Conservation (phyloP, 2,329 filamentous ascomycete species). For the Botrytis medusae region DNA sequence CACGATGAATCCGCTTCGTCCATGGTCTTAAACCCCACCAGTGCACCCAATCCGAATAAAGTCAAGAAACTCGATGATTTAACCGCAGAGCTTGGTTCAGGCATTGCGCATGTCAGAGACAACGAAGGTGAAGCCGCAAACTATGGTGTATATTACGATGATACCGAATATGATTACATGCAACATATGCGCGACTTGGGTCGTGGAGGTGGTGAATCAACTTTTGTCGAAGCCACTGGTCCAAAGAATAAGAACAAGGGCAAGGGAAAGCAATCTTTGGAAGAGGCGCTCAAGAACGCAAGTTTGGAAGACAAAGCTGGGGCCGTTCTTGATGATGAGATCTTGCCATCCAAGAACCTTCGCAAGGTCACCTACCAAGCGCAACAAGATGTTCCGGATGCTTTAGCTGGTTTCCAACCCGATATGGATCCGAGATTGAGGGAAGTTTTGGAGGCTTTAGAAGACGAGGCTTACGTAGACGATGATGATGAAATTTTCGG, state of each 20-base stretch:
- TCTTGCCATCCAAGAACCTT: slow-evolving; percentile 78
- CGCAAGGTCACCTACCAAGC: slow-evolving; percentile 80
- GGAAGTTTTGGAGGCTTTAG: slow-evolving; percentile 88
- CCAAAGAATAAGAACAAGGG: slow-evolving; percentile 65
- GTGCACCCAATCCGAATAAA: slow-evolving; percentile 51
- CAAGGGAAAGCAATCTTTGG: slow-evolving; percentile 74
- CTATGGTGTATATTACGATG: slow-evolving; percentile 92
- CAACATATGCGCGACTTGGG: slow-evolving; percentile 94
- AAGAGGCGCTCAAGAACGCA: slow-evolving; percentile 73
- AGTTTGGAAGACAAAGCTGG: slow-evolving; percentile 54
- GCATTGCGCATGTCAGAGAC: slow-evolving; percentile 64
- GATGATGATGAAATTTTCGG: slow-evolving; percentile 81
- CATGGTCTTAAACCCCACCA: slow-evolving; percentile 80
- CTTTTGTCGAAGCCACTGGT: slow-evolving; percentile 76
- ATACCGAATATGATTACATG: slow-evolving; percentile 98
- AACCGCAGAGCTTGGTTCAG: slow-evolving; percentile 69
- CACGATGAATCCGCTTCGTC: slow-evolving; percentile 86
- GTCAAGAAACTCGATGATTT: slow-evolving; percentile 74
- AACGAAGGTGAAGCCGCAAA: slow-evolving; percentile 97
- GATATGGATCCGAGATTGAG: slow-evolving; percentile 94
- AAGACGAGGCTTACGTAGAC: slow-evolving; percentile 93
- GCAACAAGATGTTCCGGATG: slow-evolving; percentile 89
- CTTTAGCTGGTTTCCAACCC: slow-evolving; percentile 89
- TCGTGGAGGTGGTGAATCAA: slow-evolving; percentile 64
- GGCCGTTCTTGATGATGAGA: slow-evolving; percentile 68